Evolutionary conservation across 768 basidiomycete species (phyloP).

Genomic region (Pleurotus citrinopileatus): DNA sequence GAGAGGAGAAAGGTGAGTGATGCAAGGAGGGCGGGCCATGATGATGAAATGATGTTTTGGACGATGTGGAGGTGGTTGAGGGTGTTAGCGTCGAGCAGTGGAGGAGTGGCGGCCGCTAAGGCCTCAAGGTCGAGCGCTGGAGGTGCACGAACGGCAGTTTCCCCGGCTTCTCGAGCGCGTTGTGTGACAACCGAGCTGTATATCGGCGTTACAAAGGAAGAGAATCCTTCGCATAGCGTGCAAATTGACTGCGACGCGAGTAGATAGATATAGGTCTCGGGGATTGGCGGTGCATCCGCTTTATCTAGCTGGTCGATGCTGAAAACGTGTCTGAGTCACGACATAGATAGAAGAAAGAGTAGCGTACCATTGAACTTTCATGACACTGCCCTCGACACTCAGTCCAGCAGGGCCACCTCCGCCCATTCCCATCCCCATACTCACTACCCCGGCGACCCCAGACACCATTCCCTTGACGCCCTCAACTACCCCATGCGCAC

Average conservation of each 20-base stretch:
- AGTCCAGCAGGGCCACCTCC: conserved; percentile 59
- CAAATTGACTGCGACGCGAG: conserved; percentile 87
- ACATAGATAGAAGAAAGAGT: neutral
- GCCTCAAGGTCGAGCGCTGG: conserved; percentile 63
- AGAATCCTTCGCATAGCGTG: conserved; percentile 84
- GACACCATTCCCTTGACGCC: conserved; percentile 80
- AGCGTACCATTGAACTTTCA: conserved; percentile 92
- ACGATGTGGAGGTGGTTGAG: conserved; percentile 56
- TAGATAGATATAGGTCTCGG: conserved; percentile 92
- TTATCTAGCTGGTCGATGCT: conserved; percentile 99
- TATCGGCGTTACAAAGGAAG: conserved; percentile 69
- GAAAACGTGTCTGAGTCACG: conserved; percentile 10
- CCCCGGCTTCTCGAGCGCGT: conserved; percentile 57
- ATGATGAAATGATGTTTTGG: conserved; percentile 76
- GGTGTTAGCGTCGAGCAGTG: conserved; percentile 46
- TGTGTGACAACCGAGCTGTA: conserved; percentile 72
- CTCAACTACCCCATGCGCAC: conserved; percentile 59
- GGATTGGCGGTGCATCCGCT: conserved; percentile 89
- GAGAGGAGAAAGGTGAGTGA: conserved; percentile 86
- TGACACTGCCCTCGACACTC: conserved; percentile 68
- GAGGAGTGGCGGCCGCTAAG: conserved; percentile 55
- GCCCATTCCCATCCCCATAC: conserved; percentile 5
- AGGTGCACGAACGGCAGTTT: conserved; percentile 66
- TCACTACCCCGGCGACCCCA: conserved; percentile 83
- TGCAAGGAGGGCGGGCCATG: conserved; percentile 92